A percentile compares a stretch with the other conserved stretches of the same genome.
phyloP scores from a whole-genome alignment of 2,329 filamentous ascomycete species.

The Ramularia collo-cygni region DNA sequence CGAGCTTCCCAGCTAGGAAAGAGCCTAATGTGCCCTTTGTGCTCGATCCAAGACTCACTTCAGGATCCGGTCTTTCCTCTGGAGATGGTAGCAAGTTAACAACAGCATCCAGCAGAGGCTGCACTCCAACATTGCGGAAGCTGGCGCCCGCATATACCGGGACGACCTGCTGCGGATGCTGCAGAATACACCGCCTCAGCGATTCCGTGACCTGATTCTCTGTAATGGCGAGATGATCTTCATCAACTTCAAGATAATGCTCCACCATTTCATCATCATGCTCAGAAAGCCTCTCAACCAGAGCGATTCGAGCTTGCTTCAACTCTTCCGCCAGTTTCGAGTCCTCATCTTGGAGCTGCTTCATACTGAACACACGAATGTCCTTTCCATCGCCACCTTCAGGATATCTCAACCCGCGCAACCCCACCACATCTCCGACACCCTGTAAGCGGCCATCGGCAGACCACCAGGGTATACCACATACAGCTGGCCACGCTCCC shows the following conservation, averaged over 20 bases:
- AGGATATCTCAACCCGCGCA: constrained; percentile 69
- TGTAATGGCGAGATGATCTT: constrained; percentile 63
- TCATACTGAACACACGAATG: constrained; percentile 44
- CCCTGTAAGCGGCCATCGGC: constrained; percentile 70
- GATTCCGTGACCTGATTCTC: constrained; percentile 61
- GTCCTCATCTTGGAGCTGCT: constrained; percentile 47
- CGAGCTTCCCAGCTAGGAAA: constrained; percentile 34
- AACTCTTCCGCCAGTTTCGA: constrained; percentile 57
- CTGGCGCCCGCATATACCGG: constrained; percentile 89
- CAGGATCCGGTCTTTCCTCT: constrained; percentile 68
- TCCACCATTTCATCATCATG: constrained; percentile 83
- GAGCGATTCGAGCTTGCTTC: constrained; percentile 63
- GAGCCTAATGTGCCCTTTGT: constrained; percentile 47
- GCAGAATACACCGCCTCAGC: constrained; percentile 64
- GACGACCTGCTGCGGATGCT: constrained; percentile 64
- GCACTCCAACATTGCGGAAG: constrained; percentile 88
- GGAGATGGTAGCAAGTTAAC: constrained; percentile 83
- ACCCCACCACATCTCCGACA: constrained; percentile 73
- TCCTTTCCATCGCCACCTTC: constrained; percentile 58
- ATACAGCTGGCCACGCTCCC: constrained; percentile 79
- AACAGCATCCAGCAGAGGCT: constrained; percentile 82
- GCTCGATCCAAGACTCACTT: constrained; percentile 59
- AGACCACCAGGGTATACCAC: constrained; percentile 89
- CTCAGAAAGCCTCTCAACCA: constrained; percentile 81
- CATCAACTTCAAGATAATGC: constrained; percentile 69